These are phyloP conservation scores for Globisporangium megalacanthum DNA, from an alignment of 352 stramenopile genomes.

Conservation along the genomic window DNA sequence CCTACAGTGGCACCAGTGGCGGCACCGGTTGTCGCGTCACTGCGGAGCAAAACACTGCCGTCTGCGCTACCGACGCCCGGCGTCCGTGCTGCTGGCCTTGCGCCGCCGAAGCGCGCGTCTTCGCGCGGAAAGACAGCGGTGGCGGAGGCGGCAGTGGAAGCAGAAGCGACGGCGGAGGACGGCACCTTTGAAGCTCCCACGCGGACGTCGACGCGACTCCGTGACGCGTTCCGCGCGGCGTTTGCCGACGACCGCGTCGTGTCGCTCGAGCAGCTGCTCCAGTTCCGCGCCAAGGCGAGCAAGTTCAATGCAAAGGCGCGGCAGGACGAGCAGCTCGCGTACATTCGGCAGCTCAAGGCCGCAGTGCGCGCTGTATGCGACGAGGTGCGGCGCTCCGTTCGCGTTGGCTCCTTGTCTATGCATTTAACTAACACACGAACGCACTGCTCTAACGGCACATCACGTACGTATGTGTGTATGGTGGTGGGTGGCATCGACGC, in stretches of 20 bases:
- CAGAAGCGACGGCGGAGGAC: neutral
- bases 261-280: conserved; percentile 46
- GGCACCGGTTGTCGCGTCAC: conserved; percentile 3
- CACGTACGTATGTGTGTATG: neutral
- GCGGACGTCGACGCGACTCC: conserved; percentile 15
- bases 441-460: too few relatives aligned
- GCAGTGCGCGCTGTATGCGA: conserved; percentile 27
- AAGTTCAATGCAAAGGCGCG: conserved; percentile 60
- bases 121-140: neutral
- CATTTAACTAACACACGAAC: too few relatives aligned
- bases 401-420: too few relatives aligned
- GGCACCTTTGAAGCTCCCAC: neutral
- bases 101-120: conserved; percentile 4
- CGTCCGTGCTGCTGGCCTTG: neutral
- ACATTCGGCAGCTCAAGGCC: conserved; percentile 53
- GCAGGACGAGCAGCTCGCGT: conserved; percentile 48
- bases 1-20: conserved; percentile 13
- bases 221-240: conserved; percentile 24
- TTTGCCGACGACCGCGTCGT: conserved; percentile 30
- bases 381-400: conserved; percentile 17
- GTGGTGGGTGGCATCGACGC: neutral
- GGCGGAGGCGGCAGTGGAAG: conserved; percentile 6
- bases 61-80: neutral
- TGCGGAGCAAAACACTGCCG: conserved; percentile 11
- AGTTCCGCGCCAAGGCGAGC: conserved; percentile 53